These are phyloP conservation scores for Dothideomycetidae sp. DNA, from an alignment of 2,329 filamentous ascomycete genomes.

Conservation along the genomic window DNA sequence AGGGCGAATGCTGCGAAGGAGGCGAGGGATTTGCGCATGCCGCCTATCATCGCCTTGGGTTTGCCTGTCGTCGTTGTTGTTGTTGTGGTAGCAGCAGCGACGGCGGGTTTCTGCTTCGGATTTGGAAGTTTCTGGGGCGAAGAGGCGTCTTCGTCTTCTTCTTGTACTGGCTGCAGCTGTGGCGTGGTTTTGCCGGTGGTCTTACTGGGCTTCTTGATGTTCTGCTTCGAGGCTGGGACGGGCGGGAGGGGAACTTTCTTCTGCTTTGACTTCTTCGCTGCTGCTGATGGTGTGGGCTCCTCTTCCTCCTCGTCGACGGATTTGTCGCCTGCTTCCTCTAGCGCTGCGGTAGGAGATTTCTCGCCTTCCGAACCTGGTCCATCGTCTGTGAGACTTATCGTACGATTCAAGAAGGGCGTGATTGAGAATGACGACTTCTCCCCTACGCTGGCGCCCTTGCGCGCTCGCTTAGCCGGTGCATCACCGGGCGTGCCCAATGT, in stretches of 20 bases:
- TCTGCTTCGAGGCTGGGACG: slow-evolving; percentile 31
- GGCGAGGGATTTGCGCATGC: slow-evolving; percentile 34
- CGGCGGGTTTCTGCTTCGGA: slow-evolving; percentile 19
- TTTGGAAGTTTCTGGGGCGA: slow-evolving; percentile 22
- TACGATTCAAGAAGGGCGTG: slow-evolving; percentile 79
- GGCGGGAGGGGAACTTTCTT: slow-evolving; percentile 31
- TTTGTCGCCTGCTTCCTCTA: slow-evolving; percentile 9
- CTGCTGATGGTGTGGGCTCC: slow-evolving; percentile 19
- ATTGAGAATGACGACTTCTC: slow-evolving; percentile 91
- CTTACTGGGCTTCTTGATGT: slow-evolving; percentile 25
- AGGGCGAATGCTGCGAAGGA: slow-evolving; percentile 27
- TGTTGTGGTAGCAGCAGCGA: slow-evolving; percentile 15
- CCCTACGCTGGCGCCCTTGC: slow-evolving; percentile 47
- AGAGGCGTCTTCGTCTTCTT: slow-evolving; percentile 23
- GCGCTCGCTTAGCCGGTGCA: slow-evolving; percentile 32
- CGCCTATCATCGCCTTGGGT: slow-evolving; percentile 18
- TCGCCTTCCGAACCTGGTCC: slow-evolving; percentile 11
- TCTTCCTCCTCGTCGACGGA: slow-evolving; percentile 16
- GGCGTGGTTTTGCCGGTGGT: slow-evolving; percentile 26
- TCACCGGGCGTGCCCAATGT: slow-evolving; percentile 36
- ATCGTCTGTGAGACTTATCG: slow-evolving; percentile 42
- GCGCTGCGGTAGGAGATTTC: too few species aligned
- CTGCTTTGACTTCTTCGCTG: slow-evolving; percentile 12
- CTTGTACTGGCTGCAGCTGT: slow-evolving; percentile 31
- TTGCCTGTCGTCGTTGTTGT: slow-evolving; percentile 26